phyloP scores from a whole-genome alignment of 192 early-diverging fungal species.

The Coemansia sp. region DNA sequence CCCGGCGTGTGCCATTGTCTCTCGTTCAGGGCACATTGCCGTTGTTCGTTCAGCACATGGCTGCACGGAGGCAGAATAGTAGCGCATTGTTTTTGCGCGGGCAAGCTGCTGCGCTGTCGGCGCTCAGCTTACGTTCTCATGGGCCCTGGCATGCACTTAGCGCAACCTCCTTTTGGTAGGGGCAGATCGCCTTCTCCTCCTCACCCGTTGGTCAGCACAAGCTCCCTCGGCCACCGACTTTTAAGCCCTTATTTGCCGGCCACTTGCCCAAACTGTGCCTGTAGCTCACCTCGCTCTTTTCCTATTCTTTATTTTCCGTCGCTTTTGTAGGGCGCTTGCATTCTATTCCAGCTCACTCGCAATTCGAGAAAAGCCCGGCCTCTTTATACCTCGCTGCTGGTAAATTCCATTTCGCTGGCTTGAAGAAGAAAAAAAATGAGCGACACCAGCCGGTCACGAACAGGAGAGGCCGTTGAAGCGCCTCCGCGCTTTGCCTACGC shows the following conservation, averaged over 20 bases:
- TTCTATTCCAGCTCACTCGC: slow-evolving; percentile 4
- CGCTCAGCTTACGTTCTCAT: neutral
- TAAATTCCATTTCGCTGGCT: neutral
- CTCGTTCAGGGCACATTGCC: slow-evolving; percentile 1
- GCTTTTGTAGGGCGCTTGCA: neutral
- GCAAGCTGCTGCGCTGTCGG: neutral
- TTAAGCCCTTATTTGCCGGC: neutral
- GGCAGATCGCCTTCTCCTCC: neutral
- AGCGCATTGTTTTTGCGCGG: neutral
- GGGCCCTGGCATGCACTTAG: neutral
- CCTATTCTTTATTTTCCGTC: neutral
- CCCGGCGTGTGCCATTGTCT: neutral
- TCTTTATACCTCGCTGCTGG: neutral
- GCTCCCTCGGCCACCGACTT: neutral
- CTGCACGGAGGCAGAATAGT: slow-evolving; percentile 1
- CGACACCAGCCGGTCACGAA: neutral
- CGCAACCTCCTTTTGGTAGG: neutral
- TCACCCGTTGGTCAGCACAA: neutral
- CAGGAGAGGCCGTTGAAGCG: neutral
- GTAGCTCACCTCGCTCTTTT: neutral
- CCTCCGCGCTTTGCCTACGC: slow-evolving; percentile 62
- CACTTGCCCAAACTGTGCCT: neutral
- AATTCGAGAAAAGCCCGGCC: neutral
- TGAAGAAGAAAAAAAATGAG: neutral
- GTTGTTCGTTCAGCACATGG: slow-evolving; percentile 1